Evolutionary conservation across 2,329 filamentous ascomycete species (phyloP).

Genomic region (Colletotrichum agaves): DNA sequence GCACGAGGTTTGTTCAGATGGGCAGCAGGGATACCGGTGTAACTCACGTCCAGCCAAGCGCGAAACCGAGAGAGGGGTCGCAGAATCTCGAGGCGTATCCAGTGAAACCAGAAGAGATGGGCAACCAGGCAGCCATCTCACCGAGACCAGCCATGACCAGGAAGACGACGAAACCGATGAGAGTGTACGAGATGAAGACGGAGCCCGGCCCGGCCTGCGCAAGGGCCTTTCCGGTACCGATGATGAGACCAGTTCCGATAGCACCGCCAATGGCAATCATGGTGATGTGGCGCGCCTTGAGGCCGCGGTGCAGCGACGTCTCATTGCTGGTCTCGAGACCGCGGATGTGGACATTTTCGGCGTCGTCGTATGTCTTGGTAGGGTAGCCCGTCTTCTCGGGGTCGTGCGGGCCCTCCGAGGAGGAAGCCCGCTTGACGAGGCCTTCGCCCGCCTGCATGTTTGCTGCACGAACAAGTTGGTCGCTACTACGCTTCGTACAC

Average conservation of each 20-base stretch:
- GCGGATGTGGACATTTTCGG: slow-evolving; percentile 51
- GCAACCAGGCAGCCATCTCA: slow-evolving; percentile 87
- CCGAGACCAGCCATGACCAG: slow-evolving; percentile 84
- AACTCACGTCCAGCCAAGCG: slow-evolving; percentile 76
- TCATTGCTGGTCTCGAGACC: slow-evolving; percentile 61
- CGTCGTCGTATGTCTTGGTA: slow-evolving; percentile 39
- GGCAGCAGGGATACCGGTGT: background rate
- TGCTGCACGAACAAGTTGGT: slow-evolving; percentile 11
- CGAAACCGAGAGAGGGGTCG: slow-evolving; percentile 83
- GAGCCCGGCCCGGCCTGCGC: slow-evolving; percentile 69
- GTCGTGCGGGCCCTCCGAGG: slow-evolving; percentile 41
- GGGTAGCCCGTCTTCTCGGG: slow-evolving; percentile 42
- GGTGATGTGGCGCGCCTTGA: slow-evolving; percentile 65
- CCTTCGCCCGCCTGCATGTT: slow-evolving; percentile 38
- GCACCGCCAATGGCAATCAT: slow-evolving; percentile 79
- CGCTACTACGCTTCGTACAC: slow-evolving; percentile 7
- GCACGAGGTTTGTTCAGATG: slow-evolving; percentile 50
- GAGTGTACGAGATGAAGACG: slow-evolving; percentile 76
- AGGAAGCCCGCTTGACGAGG: slow-evolving; percentile 45
- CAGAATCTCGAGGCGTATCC: slow-evolving; percentile 84
- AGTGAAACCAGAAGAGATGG: slow-evolving; percentile 81
- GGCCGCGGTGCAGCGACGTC: slow-evolving; percentile 61
- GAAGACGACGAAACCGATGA: slow-evolving; percentile 79
- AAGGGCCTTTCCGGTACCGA: slow-evolving; percentile 70
- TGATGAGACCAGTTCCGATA: slow-evolving; percentile 79